Percentiles rank a stretch among this genome's conserved stretches.
Conservation (phyloP, 2,329 filamentous ascomycete genomes). For the Didymella pomorum region DNA sequence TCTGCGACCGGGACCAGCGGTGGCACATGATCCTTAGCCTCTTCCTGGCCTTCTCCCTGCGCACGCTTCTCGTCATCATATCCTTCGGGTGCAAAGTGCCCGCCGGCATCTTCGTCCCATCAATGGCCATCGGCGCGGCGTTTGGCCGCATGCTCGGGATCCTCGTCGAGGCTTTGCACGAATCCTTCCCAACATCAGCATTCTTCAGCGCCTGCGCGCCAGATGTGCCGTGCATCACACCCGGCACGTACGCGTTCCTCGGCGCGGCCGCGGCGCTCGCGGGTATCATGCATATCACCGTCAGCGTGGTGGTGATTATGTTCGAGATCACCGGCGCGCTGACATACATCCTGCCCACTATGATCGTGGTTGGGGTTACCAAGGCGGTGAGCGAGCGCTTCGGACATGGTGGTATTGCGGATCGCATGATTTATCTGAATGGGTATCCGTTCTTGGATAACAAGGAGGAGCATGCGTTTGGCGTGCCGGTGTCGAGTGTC, state of each 20-base stretch:
- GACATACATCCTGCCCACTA: constrained; percentile 95
- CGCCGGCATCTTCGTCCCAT: constrained; percentile 96
- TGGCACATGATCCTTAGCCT: constrained; percentile 82
- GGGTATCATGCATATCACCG: constrained; percentile 97
- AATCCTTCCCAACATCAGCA: constrained; percentile 78
- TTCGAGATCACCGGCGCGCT: constrained; percentile 97
- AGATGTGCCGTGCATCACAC: constrained; percentile 94
- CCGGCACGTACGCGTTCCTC: constrained; percentile 94
- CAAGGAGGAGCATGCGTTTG: constrained; percentile 97
- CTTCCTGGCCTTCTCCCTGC: constrained; percentile 78
- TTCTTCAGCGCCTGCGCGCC: constrained; percentile 92
- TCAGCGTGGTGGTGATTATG: constrained; percentile 99
- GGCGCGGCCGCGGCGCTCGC: constrained; percentile 90
- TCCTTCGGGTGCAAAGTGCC: constrained; percentile 98
- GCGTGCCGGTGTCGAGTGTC: constrained; percentile 87
- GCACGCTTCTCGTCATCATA: constrained; percentile 86
- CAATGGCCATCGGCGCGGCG: constrained; percentile 94
- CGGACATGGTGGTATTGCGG: constrained; percentile 95
- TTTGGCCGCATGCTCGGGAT: constrained; percentile 96
- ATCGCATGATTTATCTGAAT: constrained; percentile 98
- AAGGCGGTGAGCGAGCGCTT: constrained; percentile 92
- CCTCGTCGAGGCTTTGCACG: constrained; percentile 86
- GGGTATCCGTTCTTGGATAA: constrained; percentile 96
- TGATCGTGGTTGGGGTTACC: constrained; percentile 98
- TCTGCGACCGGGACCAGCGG: constrained; percentile 81